These are phyloP conservation scores for Paspalum notatum DNA, from an alignment of 176 grass and related monocot genomes.

Conservation along the genomic window DNA sequence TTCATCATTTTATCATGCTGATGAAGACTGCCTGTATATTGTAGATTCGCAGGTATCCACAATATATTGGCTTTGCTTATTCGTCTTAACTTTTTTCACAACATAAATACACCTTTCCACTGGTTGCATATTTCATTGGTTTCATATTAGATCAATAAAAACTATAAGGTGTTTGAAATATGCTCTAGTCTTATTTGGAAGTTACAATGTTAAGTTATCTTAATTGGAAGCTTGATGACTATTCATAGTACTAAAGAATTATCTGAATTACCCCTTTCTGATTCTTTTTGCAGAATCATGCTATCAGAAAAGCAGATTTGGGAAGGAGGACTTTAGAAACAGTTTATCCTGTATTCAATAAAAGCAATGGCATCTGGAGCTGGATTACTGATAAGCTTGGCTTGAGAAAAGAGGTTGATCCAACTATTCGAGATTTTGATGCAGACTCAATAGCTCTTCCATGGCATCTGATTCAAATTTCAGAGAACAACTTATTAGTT, in stretches of 20 bases:
- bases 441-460: conserved; percentile 56
- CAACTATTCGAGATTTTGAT: conserved; percentile 48
- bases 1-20: conserved; percentile 72
- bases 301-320: conserved; percentile 85
- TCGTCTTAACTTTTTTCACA: conserved; percentile 9
- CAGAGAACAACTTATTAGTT: conserved; percentile 68
- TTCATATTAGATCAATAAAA: conserved; percentile 22
- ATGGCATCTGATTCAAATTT: conserved; percentile 74
- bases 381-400: conserved; percentile 91
- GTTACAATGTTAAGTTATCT: not conserved
- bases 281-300: conserved; percentile 69
- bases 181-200: not conserved
- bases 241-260: conserved; percentile 11
- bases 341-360: conserved; percentile 62
- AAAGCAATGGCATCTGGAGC: conserved; percentile 66
- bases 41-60: conserved; percentile 84
- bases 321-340: conserved; percentile 73
- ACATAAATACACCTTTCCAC: conserved; percentile 4
- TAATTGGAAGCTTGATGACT: not conserved
- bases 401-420: conserved; percentile 55
- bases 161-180: not conserved
- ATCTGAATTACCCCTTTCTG: conserved; percentile 3
- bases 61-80: conserved; percentile 1
- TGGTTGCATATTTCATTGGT: conserved; percentile 15
- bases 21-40: conserved; percentile 84